These are phyloP conservation scores for Fusarium sp. DNA, from an alignment of 2,329 filamentous ascomycete species.

Conservation along the genomic window DNA sequence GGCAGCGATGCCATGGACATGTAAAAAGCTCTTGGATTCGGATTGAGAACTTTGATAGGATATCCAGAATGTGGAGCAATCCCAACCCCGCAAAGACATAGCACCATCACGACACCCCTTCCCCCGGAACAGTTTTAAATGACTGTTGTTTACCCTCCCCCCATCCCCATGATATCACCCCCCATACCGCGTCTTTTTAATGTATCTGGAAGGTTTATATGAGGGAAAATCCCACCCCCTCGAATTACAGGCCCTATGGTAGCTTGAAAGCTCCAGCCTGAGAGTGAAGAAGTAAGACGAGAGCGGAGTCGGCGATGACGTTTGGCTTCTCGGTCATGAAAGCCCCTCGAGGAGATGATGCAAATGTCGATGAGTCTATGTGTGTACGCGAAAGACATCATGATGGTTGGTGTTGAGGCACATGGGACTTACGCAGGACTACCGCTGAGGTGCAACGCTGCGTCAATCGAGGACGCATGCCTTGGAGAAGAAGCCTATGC, in stretches of 20 bases:
- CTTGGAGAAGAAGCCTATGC: constrained; percentile 46
- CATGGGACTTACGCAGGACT: constrained; percentile 41
- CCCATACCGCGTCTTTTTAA: constrained; percentile 53
- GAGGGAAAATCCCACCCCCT: constrained; percentile 47
- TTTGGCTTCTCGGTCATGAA: constrained; percentile 36
- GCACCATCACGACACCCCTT: constrained; percentile 44
- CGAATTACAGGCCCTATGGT: constrained; percentile 66
- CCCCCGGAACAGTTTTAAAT: constrained; percentile 44
- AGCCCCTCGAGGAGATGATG: constrained; percentile 33
- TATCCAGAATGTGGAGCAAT: constrained; percentile 38
- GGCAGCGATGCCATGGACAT: constrained; percentile 75
- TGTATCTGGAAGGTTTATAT: constrained; percentile 56
- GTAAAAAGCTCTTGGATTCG: constrained; percentile 56
- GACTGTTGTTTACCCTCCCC: constrained; percentile 45
- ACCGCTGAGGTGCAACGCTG: constrained; percentile 39
- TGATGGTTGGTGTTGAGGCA: constrained; percentile 45
- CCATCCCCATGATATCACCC: constrained; percentile 51
- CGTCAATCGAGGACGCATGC: constrained; percentile 37
- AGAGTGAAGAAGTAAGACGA: constrained; percentile 49
- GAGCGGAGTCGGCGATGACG: constrained; percentile 43
- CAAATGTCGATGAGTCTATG: constrained; percentile 39
- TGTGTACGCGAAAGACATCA: constrained; percentile 44
- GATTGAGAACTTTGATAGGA: constrained; percentile 26
- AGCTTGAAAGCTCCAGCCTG: constrained; percentile 76
- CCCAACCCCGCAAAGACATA: constrained; percentile 41